Percentiles rank a stretch among this genome's conserved stretches.
phyloP scores from a whole-genome alignment of 129 eudicot species.

The Scalesia atractyloides region DNA sequence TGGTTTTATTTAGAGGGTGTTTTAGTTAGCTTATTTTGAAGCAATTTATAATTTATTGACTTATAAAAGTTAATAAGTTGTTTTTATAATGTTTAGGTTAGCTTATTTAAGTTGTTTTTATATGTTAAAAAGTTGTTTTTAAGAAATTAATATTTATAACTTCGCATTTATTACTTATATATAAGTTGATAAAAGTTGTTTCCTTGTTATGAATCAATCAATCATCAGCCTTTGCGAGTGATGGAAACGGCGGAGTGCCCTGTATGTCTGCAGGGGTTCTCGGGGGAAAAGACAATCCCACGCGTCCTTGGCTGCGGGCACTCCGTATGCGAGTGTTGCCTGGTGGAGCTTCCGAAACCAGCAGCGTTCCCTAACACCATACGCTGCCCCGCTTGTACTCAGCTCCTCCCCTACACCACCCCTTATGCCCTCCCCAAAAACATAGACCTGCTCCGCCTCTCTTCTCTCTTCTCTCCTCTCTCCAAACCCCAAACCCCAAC shows the following conservation, averaged over 20 bases:
- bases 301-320: conserved; percentile 94
- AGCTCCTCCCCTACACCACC: conserved; percentile 54
- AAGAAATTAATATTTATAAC: no score
- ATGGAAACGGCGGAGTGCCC: conserved; percentile 63
- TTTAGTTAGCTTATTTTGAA: no score
- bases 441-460: conserved; percentile 72
- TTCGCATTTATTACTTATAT: no score
- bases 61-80: no score
- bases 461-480: conserved; percentile 20
- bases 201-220: no score
- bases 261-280: conserved; percentile 73
- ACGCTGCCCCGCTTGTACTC: conserved; percentile 86
- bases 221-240: background rate
- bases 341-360: conserved; percentile 62
- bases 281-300: conserved; percentile 48
- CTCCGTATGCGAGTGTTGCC: conserved; percentile 69
- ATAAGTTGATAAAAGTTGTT: no score
- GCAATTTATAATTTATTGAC: no score
- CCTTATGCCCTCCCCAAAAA: conserved; percentile 78
- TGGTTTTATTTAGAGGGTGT: no score
- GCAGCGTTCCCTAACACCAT: conserved; percentile 62
- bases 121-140: no score
- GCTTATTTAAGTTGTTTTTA: no score
- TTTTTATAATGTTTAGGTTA: no score
- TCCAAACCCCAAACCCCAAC: conserved; percentile 3